A percentile compares a stretch with the other conserved stretches of the same genome.
Evolutionary conservation across 805 yeast genomes (phyloP).

Genomic region (Yarrowia yakushimensis): DNA sequence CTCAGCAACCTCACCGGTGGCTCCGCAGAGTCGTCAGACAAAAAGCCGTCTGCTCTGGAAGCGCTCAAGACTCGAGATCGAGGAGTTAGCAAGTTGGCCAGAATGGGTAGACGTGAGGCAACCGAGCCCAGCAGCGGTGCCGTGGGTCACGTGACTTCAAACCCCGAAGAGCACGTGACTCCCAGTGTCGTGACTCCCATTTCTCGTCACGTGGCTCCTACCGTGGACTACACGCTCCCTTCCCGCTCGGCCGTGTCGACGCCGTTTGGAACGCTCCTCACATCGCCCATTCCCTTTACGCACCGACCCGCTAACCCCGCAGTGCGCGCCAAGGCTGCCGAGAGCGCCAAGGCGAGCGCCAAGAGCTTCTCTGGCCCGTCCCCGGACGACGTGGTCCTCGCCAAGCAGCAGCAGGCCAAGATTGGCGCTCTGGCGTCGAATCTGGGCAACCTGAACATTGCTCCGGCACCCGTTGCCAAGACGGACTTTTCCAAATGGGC

Average conservation of each 20-base stretch:
- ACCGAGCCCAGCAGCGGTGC: no score
- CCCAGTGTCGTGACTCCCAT: no score
- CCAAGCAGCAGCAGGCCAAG: constrained; percentile 45
- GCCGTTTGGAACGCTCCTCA: not conserved
- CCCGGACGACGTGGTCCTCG: constrained; percentile 75
- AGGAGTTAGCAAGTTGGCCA: not conserved
- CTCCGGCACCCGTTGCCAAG: not conserved
- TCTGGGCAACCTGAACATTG: not conserved
- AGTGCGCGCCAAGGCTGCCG: constrained; percentile 18
- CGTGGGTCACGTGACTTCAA: no score
- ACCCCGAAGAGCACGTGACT: no score
- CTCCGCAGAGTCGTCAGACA: not conserved
- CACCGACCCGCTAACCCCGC: constrained; percentile 20
- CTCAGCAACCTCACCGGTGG: not conserved
- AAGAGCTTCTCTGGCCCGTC: constrained; percentile 57
- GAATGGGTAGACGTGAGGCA: not conserved
- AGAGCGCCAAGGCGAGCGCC: not conserved
- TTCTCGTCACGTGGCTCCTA: not conserved
- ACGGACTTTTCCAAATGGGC: constrained; percentile 21
- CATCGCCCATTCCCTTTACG: not conserved
- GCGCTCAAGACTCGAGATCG: not conserved
- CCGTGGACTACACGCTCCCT: not conserved
- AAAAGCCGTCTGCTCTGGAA: not conserved
- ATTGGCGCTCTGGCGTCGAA: constrained; percentile 11
- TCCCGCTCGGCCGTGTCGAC: not conserved